Base-by-base conservation (phyloP, 805 yeast species). In the Metschnikowia gelsemii region DNA sequence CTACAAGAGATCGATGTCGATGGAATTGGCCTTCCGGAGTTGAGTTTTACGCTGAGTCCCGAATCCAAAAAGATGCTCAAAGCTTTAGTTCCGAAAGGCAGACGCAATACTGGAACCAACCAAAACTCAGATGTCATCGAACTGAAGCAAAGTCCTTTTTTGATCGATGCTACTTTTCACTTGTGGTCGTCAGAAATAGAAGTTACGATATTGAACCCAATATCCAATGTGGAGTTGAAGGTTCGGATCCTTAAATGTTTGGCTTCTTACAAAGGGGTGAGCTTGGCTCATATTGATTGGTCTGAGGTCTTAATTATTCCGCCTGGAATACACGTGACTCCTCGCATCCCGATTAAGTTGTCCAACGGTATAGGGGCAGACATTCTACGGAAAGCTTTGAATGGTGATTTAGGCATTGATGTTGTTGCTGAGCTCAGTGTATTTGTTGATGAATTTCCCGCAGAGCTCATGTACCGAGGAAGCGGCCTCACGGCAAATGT, bases 141-240 rank as follows among this genome's bases (percentile, higher is more conserved):
- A 18, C 27, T 23, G 29, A 17, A 34, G 5, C 38, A 30, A 18
- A 42, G 49, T 30, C 73, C 75, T 2, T 79, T 79, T 42, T 58
- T 80, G 5, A 38, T 74, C 1, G 72, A 68, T 12, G 68, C 78
- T 4, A 75, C 76, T 0, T 72, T 80, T 61, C 84, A 80, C 56
- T 48, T 80, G 3, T 61, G 79, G 60, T 62, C 74, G 0, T 74
- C 81, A 1, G 79, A 78, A 33, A 66, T 78, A 4, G 82, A 79
- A 49, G 53, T 80, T 42, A 70, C 73, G 0, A 62, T 79, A 0
- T 76, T 55, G 57, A 80, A 80, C 49, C 87, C 87, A 1, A 50
- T 80, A 1, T 41, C 47, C 4, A 79, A 80, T 50, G 56, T 66
- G n/a, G 73, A 67, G 12, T 58, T 76, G 0, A 51, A 59, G n/a